Base-by-base conservation (phyloP, 202 grass and related monocot species). In the Musa balbisiana region DNA sequence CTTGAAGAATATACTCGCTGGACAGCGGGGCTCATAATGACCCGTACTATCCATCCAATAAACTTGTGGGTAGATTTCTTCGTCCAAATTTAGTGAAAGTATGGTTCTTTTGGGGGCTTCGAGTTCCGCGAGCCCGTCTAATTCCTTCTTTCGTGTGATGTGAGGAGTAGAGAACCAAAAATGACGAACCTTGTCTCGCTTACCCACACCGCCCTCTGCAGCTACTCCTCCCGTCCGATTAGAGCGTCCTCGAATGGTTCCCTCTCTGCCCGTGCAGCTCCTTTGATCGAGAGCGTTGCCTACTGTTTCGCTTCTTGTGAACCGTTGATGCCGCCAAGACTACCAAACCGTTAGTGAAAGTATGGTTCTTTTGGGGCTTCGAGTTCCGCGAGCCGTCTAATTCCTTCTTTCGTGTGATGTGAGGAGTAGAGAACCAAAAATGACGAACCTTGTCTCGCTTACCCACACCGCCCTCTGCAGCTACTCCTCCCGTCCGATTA, bases 181-280 rank as follows among this genome's bases (percentile, higher is more conserved):
- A 82, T 87, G 84, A 54, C 76, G 76, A 87, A 20, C 56, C 53
- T 80, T 8, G 68, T 74, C 51, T 52, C 54, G 33, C 52, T 82
- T 65, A 59, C 53, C 26, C 50, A 59, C 27, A 3, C 75, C 51
- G 52, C 27, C 52, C 65, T 22, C 17, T 0, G 53, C 78, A 73
- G 62, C 54, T 55, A 15, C 49, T 76, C 69, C 67, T 52, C 50
- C 14, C 53, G 53, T 9, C 71, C 84, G 25, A 83, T 86, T 56
- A 74, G n/a, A 49, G 80, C 84, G 71, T 87, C 76, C 33, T 80
- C 84, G 25, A 83, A 87, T 4, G 84, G 84, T 87, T 51, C 9
- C 33, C 11, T 10, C 20, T 56, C 3, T 67, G 51, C 6, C 16
- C 67, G 59, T 33, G 33, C 2, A n/a, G 3, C 10, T 49, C 43